These are phyloP conservation scores for Amauroascus verrucosus DNA, from an alignment of 2,329 filamentous ascomycete species.

Conservation along the genomic window DNA sequence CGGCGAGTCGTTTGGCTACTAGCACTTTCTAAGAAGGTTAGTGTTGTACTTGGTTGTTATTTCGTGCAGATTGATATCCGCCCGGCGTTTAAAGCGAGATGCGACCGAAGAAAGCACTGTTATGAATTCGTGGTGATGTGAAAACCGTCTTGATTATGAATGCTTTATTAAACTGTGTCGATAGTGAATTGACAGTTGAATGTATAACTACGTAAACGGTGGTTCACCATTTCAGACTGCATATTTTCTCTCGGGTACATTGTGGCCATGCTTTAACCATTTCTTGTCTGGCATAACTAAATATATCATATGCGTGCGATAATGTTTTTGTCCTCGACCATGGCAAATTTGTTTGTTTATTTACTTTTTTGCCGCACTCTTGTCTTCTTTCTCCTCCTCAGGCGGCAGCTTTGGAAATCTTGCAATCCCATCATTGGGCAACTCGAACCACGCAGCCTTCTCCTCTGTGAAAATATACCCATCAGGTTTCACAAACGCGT, in stretches of 20 bases:
- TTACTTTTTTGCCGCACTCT: conserved; percentile 14
- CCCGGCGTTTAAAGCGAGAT: neutral
- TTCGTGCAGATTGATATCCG: neutral
- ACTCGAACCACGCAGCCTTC: conserved; percentile 31
- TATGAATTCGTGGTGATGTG: neutral
- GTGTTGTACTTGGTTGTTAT: neutral
- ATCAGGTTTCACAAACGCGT: conserved; percentile 21
- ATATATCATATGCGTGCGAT: neutral
- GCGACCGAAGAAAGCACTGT: neutral
- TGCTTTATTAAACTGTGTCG: neutral
- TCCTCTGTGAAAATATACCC: conserved; percentile 40
- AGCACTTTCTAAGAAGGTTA: conserved; percentile 68
- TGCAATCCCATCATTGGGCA: conserved; percentile 29
- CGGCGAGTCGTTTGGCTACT: conserved; percentile 81
- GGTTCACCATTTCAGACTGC: neutral
- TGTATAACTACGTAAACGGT: conserved; percentile 1
- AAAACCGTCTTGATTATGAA: neutral
- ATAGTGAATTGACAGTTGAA: conserved; percentile 2
- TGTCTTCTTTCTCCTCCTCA: conserved; percentile 19
- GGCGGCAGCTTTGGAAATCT: conserved; percentile 20
- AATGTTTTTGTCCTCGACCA: neutral
- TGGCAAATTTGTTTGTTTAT: neutral
- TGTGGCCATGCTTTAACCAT: too few relatives aligned
- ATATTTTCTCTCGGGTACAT: neutral
- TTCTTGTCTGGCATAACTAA: neutral